Percentiles rank a stretch among this genome's conserved stretches.
Evolutionary conservation across 2,329 filamentous ascomycete genomes (phyloP).

Genomic region (Penicillium italicum): DNA sequence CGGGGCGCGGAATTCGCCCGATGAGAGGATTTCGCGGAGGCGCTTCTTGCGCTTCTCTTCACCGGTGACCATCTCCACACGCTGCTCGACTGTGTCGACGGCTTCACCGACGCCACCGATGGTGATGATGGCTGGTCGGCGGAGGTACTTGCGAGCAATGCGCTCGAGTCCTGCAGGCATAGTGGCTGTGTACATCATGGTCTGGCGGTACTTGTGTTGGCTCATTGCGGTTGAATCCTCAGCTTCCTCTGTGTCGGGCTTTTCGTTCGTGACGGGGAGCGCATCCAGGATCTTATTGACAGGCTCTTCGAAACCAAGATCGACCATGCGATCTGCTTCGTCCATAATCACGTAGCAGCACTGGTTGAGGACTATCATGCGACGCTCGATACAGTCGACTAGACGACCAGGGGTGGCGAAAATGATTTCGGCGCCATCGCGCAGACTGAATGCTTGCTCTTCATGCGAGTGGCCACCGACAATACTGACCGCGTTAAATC

Average conservation of each 20-base stretch:
- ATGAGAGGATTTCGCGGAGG: conserved; percentile 81
- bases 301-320: conserved; percentile 94
- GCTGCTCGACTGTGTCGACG: conserved; percentile 95
- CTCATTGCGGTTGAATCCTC: conserved; percentile 86
- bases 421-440: conserved; percentile 93
- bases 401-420: conserved; percentile 98
- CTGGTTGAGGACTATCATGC: conserved; percentile 86
- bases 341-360: conserved; percentile 99
- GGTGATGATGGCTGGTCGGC: conserved; percentile 85
- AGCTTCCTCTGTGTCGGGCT: conserved; percentile 88
- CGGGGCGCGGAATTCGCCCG: conserved; percentile 74
- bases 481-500: conserved; percentile 92
- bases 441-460: conserved; percentile 84
- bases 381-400: conserved; percentile 92
- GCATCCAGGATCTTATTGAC: conserved; percentile 97
- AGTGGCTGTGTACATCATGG: conserved; percentile 99
- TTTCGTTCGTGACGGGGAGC: conserved; percentile 86
- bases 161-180: conserved; percentile 92
- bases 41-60: conserved; percentile 97
- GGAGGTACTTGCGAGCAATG: conserved; percentile 95
- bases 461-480: conserved; percentile 96
- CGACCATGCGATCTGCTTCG: conserved; percentile 98
- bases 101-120: conserved; percentile 95
- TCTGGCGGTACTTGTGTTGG: conserved; percentile 81
- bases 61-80: conserved; percentile 83